Evolutionary conservation across 257 asterid genomes (phyloP).

Genomic region (Apocynum venetum): DNA sequence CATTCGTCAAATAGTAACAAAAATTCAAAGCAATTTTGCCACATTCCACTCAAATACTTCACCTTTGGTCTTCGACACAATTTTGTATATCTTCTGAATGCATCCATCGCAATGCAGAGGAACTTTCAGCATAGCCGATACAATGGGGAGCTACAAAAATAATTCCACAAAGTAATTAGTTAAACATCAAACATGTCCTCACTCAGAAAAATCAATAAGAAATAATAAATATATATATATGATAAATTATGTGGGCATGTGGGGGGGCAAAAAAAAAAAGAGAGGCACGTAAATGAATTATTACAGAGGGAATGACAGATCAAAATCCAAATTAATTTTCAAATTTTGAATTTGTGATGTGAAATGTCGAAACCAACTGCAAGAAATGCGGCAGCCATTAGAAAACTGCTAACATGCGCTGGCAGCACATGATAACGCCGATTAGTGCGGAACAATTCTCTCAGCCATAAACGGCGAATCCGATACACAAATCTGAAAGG

Average conservation of each 20-base stretch:
- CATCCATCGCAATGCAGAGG: constrained; percentile 86
- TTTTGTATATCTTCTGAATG: constrained; percentile 51
- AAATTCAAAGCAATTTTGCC: not conserved
- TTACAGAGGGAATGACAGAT: not conserved
- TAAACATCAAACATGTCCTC: not conserved
- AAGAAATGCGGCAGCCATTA: constrained; percentile 6
- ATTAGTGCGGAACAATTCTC: not conserved
- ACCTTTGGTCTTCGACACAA: constrained; percentile 63
- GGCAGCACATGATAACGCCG: constrained; percentile 36
- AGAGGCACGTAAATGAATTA: constrained; percentile 9
- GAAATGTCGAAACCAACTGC: constrained; percentile 27
- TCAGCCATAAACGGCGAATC: not conserved
- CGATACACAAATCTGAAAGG: not conserved
- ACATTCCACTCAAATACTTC: not conserved
- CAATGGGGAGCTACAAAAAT: constrained; percentile 41
- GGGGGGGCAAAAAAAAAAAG: not conserved
- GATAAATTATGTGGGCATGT: not conserved
- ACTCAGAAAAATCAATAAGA: not conserved
- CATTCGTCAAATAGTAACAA: not conserved
- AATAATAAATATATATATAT: not conserved
- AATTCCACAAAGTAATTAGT: not conserved
- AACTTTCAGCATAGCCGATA: constrained; percentile 60
- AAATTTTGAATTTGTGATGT: constrained; percentile 16
- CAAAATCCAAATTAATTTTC: not conserved
- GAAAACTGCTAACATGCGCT: constrained; percentile 28